A percentile compares a stretch with the other conserved stretches of the same genome.
phyloP scores from a whole-genome alignment of 179 eudicot species.

The Silene coronaria region DNA sequence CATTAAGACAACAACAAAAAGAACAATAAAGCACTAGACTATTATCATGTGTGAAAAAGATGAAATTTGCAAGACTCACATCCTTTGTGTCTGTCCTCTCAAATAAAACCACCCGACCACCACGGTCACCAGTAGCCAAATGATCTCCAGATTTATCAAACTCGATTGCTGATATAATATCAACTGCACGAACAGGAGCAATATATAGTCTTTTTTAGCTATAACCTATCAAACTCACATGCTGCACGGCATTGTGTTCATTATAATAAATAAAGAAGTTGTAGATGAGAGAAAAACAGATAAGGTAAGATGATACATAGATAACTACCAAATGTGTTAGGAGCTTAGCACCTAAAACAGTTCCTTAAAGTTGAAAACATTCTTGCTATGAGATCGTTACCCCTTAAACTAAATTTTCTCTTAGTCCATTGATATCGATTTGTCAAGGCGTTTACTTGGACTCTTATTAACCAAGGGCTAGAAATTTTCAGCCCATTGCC shows the following conservation, averaged over 20 bases:
- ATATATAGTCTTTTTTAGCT: background rate
- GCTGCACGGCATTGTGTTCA: background rate
- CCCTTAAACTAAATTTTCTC: background rate
- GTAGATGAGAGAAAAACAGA: background rate
- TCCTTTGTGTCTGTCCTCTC: constrained; percentile 49
- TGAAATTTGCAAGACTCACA: constrained; percentile 26
- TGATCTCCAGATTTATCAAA: constrained; percentile 52
- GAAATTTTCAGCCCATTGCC: background rate
- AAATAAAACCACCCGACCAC: constrained; percentile 52
- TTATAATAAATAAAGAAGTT: background rate
- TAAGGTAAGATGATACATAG: too few species aligned
- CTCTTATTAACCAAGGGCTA: background rate
- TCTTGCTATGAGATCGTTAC: background rate
- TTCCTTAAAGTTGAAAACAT: background rate
- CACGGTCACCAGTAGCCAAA: constrained; percentile 53
- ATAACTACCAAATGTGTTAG: background rate
- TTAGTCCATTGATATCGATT: background rate
- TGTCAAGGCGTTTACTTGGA: background rate
- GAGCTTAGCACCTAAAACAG: constrained; percentile 9
- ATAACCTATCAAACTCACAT: background rate
- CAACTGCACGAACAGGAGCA: constrained; percentile 35
- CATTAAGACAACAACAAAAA: constrained; percentile 15
- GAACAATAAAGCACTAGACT: background rate
- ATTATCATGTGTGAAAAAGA: background rate
- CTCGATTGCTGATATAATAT: constrained; percentile 50